These are phyloP conservation scores for Claviceps purpurea DNA, from an alignment of 2,329 filamentous ascomycete species.

Conservation along the genomic window DNA sequence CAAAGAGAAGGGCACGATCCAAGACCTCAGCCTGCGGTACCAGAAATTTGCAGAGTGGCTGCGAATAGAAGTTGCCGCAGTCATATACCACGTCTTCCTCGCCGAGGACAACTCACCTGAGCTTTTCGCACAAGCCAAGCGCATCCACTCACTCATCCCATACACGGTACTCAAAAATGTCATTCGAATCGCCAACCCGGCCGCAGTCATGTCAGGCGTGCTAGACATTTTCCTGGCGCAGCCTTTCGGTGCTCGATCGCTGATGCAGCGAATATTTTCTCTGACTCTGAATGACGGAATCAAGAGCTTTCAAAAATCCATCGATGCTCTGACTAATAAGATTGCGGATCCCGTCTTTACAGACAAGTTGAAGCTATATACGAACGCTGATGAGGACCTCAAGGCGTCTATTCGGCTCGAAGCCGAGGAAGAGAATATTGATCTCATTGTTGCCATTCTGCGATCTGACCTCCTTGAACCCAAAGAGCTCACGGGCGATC, in stretches of 20 bases:
- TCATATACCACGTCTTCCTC: slow-evolving; percentile 91
- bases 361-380: slow-evolving; percentile 70
- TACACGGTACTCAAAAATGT: slow-evolving; percentile 93
- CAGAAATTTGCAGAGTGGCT: slow-evolving; percentile 98
- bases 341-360: slow-evolving; percentile 72
- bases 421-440: slow-evolving; percentile 59
- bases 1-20: slow-evolving; percentile 74
- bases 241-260: slow-evolving; percentile 76
- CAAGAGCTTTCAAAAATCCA: slow-evolving; percentile 69
- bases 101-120: slow-evolving; percentile 98
- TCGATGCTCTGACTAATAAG: slow-evolving; percentile 63
- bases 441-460: slow-evolving; percentile 75
- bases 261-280: slow-evolving; percentile 90
- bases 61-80: slow-evolving; percentile 90
- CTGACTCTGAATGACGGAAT: slow-evolving; percentile 87
- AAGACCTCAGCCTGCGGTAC: slow-evolving; percentile 85
- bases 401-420: slow-evolving; percentile 65
- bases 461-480: slow-evolving; percentile 66
- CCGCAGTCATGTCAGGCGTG: slow-evolving; percentile 91
- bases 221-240: slow-evolving; percentile 93
- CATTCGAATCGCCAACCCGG: slow-evolving; percentile 90
- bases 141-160: slow-evolving; percentile 87
- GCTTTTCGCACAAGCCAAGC: slow-evolving; percentile 83
- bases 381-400: slow-evolving; percentile 57
- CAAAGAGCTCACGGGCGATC: slow-evolving; percentile 49